These are phyloP conservation scores for Pseudofabraea citricarpa DNA, from an alignment of 2,329 filamentous ascomycete genomes.

Conservation along the genomic window DNA sequence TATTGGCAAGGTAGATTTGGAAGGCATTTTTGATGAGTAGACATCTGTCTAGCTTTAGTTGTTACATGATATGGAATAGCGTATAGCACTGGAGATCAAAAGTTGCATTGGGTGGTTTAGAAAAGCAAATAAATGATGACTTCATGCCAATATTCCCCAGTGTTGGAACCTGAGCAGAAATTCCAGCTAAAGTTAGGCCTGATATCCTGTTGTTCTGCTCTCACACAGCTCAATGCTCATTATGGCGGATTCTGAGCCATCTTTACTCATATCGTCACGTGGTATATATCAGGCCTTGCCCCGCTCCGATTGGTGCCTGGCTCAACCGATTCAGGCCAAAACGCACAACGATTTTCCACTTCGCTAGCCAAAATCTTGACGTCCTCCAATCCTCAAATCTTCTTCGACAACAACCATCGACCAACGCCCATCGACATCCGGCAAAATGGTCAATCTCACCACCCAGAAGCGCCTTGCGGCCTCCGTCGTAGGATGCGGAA, in stretches of 20 bases:
- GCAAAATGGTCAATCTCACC: conserved; percentile 90
- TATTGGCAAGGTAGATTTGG: conserved; percentile 83
- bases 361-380: neutral
- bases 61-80: too few species aligned
- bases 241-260: too few species aligned
- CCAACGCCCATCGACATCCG: conserved; percentile 25
- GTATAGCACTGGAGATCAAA: too few species aligned
- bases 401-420: conserved; percentile 21
- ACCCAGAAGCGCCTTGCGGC: conserved; percentile 99
- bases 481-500: conserved; percentile 96
- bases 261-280: too few species aligned
- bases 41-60: too few species aligned
- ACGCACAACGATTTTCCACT: conserved; percentile 2
- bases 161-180: too few species aligned
- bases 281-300: too few species aligned
- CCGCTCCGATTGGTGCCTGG: neutral
- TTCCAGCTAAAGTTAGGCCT: too few species aligned
- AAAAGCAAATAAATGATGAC: conserved; percentile 5
- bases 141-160: neutral
- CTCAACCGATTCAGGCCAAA: conserved; percentile 1
- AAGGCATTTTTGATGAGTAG: conserved; percentile 33
- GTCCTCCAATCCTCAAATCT: neutral
- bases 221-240: too few species aligned
- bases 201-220: too few species aligned
- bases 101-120: conserved; percentile 1